These are phyloP conservation scores for Setaria italica DNA, from an alignment of 202 grass and related monocot species.

Conservation along the genomic window DNA sequence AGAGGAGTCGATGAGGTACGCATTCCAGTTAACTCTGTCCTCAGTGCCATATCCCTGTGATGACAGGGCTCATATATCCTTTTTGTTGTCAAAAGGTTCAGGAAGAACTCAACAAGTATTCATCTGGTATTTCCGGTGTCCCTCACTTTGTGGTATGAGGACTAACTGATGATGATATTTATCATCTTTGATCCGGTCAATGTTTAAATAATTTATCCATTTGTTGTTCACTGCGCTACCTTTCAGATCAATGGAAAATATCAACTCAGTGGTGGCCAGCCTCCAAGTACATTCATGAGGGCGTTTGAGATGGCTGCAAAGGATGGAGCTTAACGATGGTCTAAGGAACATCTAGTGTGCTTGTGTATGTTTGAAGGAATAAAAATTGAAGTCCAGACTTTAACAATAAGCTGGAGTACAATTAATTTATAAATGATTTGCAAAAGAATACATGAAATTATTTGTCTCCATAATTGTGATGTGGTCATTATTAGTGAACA, in stretches of 20 bases:
- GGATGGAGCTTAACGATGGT: constrained; percentile 37
- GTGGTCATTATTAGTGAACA: neutral
- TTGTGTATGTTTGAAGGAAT: neutral
- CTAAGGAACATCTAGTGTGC: neutral
- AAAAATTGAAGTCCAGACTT: neutral
- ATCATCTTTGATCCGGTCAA: constrained; percentile 7
- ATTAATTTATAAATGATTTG: neutral
- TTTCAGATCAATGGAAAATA: constrained; percentile 82
- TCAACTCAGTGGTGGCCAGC: constrained; percentile 85
- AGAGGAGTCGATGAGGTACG: constrained; percentile 77
- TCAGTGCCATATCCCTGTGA: neutral
- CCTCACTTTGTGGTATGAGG: constrained; percentile 83
- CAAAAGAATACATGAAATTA: neutral
- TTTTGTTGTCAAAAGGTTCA: constrained; percentile 70
- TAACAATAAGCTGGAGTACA: neutral
- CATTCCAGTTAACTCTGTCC: constrained; percentile 1
- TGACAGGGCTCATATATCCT: constrained; percentile 33
- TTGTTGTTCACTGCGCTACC: neutral
- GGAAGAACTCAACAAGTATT: constrained; percentile 84
- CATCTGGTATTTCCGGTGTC: constrained; percentile 79
- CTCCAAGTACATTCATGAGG: constrained; percentile 72
- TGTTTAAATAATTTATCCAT: neutral
- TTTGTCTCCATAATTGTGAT: neutral
- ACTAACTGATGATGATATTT: constrained; percentile 30
- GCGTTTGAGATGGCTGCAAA: constrained; percentile 64